Evolutionary conservation across 1,284 basidiomycete species (phyloP), one percentile per base, ranked within the genome.

Genomic region (Puccinia coronata): DNA sequence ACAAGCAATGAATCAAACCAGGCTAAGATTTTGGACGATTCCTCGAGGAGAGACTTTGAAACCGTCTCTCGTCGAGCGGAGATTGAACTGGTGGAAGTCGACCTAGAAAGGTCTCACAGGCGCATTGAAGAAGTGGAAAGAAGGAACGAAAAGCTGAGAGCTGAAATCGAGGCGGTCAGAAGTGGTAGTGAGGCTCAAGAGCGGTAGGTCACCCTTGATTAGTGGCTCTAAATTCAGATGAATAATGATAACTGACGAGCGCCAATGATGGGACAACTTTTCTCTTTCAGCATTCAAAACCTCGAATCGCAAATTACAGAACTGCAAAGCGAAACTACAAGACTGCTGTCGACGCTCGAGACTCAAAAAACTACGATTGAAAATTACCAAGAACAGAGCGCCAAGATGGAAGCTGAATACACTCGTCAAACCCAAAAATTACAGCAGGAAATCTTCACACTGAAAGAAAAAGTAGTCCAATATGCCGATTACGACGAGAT

Each of bases 401-500:
- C 87, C 74, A 92, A 90, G 86, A 90, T 88, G 83, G 85, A 87
- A 1, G 91, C 92, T 57, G 92, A 93, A 63, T 85, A 89, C 11
- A 86, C 87, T 8, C 90, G 89, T 84, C 92, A 93, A 2, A 82
- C 82, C 16, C 78, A 73, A 34, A 70, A 77, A 78, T 84, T 76
- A 34, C 78, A 82, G 28, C 72, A 86, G 1, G 93, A 96, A 86
- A 88, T 92, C 12, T 90, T 91, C 20, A 89, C 88, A 81, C 87
- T 96, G 0, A 91, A 90, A 84, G 86, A 87, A 57, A 91, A 90
- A 83, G 87, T 96, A 59, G 91, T 90, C 84, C 90, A 91, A 83
- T 93, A 92, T 84, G 87, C 87, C 4, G 94, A 97, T 86, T 98
- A 97, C 84, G 95, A 98, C 84, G 95, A 97, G 87, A 91, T 97